Evolutionary conservation across 2,329 filamentous ascomycete genomes (phyloP), one percentile per base, ranked within the genome.

Genomic region (Myriosclerotinia duriaeana): DNA sequence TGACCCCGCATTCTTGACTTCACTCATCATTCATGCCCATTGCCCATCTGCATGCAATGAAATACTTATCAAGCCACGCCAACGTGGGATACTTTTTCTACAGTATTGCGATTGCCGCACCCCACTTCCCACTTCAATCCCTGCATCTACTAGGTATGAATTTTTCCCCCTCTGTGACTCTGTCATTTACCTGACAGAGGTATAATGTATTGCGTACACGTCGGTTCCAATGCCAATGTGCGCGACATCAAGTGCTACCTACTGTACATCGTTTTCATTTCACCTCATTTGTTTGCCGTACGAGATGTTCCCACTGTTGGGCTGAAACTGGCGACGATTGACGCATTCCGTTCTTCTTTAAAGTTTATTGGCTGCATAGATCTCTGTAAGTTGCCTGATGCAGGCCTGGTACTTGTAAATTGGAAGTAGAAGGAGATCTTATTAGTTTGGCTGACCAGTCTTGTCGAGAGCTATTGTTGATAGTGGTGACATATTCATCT

Each of bases 41-140:
- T 26, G 26, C 26, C 26, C 26, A 26, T 3, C 26, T 26, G 26
- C 26, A 26, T 34, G 30, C 30, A 34, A 34, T 34, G 30, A 34
- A 34, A 34, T 34, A 34, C 30, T 34, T 44, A 44, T 15, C 42
- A 44, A 44, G 14, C 42, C 40, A 26, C 30, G 22, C 26, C 38
- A 20, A 38, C 55, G 22, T 44, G 55, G 40, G 54, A 30, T 17
- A 44, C 14, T 0, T 44, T 44, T 42, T 26, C 26, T 26, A 26
- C 40, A n/a, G n/a, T 6, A 30, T 44, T 20, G 9, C 55, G 26
- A 58, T 44, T 58, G 40, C 40, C 40, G 40, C 55, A 30, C 55
- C 55, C 55, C 55, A 58, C 55, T 44, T 44, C 54, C 40, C 55
- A 20, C 22, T 14, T 12, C 22, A 52, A 58, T 58, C 55, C 55